Conservation (phyloP, 2,329 filamentous ascomycete genomes). For the Coniochaeta ligniaria region DNA sequence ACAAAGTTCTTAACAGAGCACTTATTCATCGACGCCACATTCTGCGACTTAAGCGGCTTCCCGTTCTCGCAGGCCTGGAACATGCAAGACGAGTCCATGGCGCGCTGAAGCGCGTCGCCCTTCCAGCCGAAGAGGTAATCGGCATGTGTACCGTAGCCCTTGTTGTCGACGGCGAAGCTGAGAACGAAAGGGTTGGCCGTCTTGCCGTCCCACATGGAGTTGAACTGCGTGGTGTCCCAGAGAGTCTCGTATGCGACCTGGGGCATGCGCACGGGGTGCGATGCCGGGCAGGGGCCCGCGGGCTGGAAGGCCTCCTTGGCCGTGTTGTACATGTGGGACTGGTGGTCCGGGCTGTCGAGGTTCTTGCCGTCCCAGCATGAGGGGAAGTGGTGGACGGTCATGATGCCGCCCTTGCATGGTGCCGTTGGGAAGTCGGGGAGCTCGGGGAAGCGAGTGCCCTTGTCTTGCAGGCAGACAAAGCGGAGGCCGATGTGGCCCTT, state of each 20-base stretch:
- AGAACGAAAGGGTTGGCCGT: constrained; percentile 21
- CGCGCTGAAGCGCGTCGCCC: constrained; percentile 23
- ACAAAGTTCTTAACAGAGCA: constrained; percentile 21
- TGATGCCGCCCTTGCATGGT: constrained; percentile 31
- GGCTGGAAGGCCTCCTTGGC: constrained; percentile 16
- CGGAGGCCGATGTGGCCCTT: constrained; percentile 27
- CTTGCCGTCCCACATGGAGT: constrained; percentile 29
- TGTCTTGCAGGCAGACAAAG: constrained; percentile 32
- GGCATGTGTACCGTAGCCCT: constrained; percentile 22
- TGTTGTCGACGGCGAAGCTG: constrained; percentile 14
- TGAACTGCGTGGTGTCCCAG: constrained; percentile 32
- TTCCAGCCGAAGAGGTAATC: constrained; percentile 26
- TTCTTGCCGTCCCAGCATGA: constrained; percentile 56
- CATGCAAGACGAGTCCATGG: constrained; percentile 23
- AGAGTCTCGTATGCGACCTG: constrained; percentile 35
- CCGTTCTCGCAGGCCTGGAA: constrained; percentile 24
- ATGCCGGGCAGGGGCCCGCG: constrained; percentile 16
- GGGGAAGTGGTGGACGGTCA: constrained; percentile 33
- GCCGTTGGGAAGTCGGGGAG: constrained; percentile 29
- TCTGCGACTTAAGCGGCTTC: constrained; percentile 22
- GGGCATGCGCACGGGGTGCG: constrained; percentile 21
- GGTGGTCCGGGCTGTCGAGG: constrained; percentile 44
- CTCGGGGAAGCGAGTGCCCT: constrained; percentile 31
- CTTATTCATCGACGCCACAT: constrained; percentile 22
- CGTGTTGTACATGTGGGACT: constrained; percentile 22